Evolutionary conservation across 2,329 filamentous ascomycete species (phyloP), one percentile per base, ranked within the genome.

Genomic region (Fusarium citri): DNA sequence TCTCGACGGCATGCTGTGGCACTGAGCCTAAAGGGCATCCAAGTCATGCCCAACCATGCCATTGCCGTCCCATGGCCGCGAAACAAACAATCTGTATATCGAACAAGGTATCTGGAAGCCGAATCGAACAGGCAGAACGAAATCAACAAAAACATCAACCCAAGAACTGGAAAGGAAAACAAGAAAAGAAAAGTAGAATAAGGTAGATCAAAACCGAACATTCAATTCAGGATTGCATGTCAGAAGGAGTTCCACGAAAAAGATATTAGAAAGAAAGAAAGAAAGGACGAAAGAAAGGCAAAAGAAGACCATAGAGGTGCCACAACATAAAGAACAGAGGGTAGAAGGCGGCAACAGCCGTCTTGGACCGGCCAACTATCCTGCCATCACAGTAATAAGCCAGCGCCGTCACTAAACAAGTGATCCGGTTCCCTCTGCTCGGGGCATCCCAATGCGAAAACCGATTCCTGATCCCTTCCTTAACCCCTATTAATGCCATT

Each of bases 41-140:
- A 67, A 70, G 61, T 46, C 55, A 53, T 59, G 47, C 64, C 59
- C 67, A 64, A 56, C 58, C 67, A 68, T 67, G 50, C 49, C 66
- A 64, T 67, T 73, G 57, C 70, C 73, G 64, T 68, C 58, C 62
- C 64, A 60, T 73, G 68, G 73, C 73, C 70, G 55, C 71, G 68
- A 73, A 76, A 66, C 74, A 71, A 72, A 64, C 74, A 79, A 75
- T 80, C 76, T 80, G 79, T 85, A 85, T 85, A 85, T 87, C 82
- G 84, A 87, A 87, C 85, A 87, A 87, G 85, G 86, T 87, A 87
- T 87, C 83, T 84, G 83, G 81, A 77, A 80, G 74, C 76, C 73
- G 69, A 71, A 49, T 56, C 28, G 72, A 68, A 68, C 59, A 74
- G 69, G 65, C 64, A 55, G 69, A 59, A 51, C 72, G 73, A 40